Evolutionary conservation across 306 rosid species (phyloP), one percentile per base, ranked within the genome.

Genomic region (Prinsepia uniflora): DNA sequence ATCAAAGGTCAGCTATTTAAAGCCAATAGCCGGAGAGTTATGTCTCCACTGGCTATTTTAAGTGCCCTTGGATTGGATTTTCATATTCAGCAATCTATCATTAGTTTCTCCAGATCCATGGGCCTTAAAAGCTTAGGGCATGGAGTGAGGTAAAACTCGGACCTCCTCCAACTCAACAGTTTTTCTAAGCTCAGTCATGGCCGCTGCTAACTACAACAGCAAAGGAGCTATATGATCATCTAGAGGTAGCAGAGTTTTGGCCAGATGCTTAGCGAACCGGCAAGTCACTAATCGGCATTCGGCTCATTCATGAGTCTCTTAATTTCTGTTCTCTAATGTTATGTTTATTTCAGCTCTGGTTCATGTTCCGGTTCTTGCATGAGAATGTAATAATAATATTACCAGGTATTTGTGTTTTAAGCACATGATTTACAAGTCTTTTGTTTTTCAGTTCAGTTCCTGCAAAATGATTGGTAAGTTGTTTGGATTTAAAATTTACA

Each of bases 231-330:
- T 13, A 13, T 48, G 53, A 48, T 13, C 53, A 48, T 56, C 59
- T n/a, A 55, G 74, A 50, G 58, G 63, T 68, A 74, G 24, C 55
- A 58, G 64, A 44, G 62, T 10, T 72, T 70, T 74, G 84, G 93
- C 17, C 82, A 78, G 72, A 20, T 45, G 83, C 78, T 57, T 48
- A 65, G 87, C 85, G 76, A 78, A 84, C 90, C 97, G 96, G 97
- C 97, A 92, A 89, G 97, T 92, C 96, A 92, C 79, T 73, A 61
- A 89, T 84, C 87, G 93, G 91, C 97, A 87, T 80, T 75, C 83
- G 96, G 80, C 83, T 85, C 84, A 73, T 42, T 77, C 79, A 73
- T 45, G 84, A 65, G 85, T 84, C 86, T 72, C 50, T 70, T 68
- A 34, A 15, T 19, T 78, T 54, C 5, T 67, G 54, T 53, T 74